These are phyloP conservation scores for Cordyceps cateniannulata DNA, from an alignment of 2,329 filamentous ascomycete species.

Conservation along the genomic window DNA sequence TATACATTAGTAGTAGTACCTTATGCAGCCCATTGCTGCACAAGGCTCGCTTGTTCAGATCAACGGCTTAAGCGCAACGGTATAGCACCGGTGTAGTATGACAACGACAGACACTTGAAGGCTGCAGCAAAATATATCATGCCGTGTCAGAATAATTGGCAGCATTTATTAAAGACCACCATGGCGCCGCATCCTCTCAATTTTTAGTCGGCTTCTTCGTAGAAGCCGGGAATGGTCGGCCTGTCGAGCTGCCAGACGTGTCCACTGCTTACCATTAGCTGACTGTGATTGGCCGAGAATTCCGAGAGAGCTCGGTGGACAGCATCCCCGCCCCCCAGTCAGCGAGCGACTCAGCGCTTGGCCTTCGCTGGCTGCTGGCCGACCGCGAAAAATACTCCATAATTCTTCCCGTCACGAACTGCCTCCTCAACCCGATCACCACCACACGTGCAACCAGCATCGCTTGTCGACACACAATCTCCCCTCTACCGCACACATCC, in stretches of 20 bases:
- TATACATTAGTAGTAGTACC: no score
- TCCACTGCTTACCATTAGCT: slow-evolving; percentile 7
- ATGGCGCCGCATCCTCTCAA: background rate
- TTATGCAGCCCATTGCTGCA: no score
- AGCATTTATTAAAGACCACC: background rate
- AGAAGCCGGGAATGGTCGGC: slow-evolving; percentile 9
- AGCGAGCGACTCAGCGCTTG: no score
- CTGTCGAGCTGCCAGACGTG: background rate
- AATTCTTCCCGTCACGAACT: slow-evolving; percentile 11
- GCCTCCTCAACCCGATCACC: background rate
- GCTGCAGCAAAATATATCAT: no score
- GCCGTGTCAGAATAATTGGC: background rate
- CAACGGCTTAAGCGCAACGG: background rate
- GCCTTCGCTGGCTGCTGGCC: background rate
- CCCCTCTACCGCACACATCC: slow-evolving; percentile 7
- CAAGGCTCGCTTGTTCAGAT: background rate
- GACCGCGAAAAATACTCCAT: background rate
- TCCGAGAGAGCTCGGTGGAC: no score
- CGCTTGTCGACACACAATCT: slow-evolving; percentile 3
- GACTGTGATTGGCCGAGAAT: slow-evolving; percentile 1
- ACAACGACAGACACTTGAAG: background rate
- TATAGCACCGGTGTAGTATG: background rate
- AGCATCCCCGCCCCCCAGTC: no score
- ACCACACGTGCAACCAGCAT: slow-evolving; percentile 10
- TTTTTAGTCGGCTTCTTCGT: background rate